Evolutionary conservation across 768 basidiomycete genomes (phyloP), one percentile per base, ranked within the genome.

Genomic region (Naganishia kalamii): DNA sequence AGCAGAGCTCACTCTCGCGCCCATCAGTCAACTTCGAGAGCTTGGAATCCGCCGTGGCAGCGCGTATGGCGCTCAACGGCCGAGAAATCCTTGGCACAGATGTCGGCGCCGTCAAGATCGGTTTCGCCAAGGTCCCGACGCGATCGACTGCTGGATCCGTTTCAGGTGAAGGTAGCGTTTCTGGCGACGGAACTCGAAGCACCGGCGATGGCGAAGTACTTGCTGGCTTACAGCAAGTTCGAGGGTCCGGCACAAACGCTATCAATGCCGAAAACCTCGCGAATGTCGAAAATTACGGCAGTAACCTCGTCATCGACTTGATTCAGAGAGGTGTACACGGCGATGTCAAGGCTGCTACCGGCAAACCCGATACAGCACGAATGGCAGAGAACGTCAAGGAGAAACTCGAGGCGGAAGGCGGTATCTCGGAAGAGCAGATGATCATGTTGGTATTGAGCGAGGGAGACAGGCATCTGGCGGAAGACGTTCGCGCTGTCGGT

Each of bases 21-120:
- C 19, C 12, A 15, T 44, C 19, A 88, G 88, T 98, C 80, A 98
- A 99, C 77, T 98, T 97, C 77, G 94, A 99, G 79, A 87, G 92
- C 63, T 83, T 97, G 29, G 96, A 98, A 74, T 94, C 98, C 73
- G 96, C 96, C 49, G 90, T 97, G 65, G 83, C 92, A 35, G 96
- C 96, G 33, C 84, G 94, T 68, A 96, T 96, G 78, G 90, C 93
- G 37, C 82, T 99, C 65, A 96, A 97, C 73, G 92, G 92, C 33
- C 87, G 91, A 47, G 94, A 98, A 75, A 90, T 98, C 21, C 84
- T 99, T 32, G 96, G 96, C 19, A 88, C 88, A 68, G 94, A 98
- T 65, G 91, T 98, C 62, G 96, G 96, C 33, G 90, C 94, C 33
- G 92, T 98, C 67, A 87, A 92, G 40, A 97, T 98, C 68, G 94